Evolutionary conservation across 371 early-diverging fungal species (phyloP).

Genomic region (Zancudomyces culisetae): DNA sequence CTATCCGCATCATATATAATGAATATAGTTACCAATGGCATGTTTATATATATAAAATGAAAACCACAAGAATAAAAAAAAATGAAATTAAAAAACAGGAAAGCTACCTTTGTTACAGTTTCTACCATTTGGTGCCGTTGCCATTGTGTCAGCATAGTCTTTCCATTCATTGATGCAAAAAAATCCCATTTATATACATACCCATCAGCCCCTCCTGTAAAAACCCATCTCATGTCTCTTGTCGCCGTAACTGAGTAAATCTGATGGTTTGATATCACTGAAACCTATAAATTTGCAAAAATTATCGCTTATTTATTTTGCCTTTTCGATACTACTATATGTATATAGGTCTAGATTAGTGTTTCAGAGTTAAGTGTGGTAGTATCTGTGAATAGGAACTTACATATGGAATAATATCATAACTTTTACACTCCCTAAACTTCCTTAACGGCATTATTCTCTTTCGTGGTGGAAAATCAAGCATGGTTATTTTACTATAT

Average conservation of each 20-base stretch:
- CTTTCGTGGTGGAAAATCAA: slow-evolving; percentile 6
- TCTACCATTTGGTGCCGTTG: slow-evolving; percentile 75
- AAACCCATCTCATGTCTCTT: slow-evolving; percentile 70
- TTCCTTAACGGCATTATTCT: background rate
- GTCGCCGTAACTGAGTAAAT: slow-evolving; percentile 60
- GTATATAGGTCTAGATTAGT: no score
- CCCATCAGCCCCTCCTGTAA: slow-evolving; percentile 87
- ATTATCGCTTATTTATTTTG: no score
- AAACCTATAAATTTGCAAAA: background rate
- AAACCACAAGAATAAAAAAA: background rate
- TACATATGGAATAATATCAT: slow-evolving; percentile 3
- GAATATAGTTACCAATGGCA: background rate
- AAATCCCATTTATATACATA: slow-evolving; percentile 86
- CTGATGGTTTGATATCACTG: slow-evolving; percentile 36
- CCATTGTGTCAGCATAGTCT: slow-evolving; percentile 51
- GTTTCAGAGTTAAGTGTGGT: no score
- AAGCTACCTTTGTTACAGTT: slow-evolving; percentile 50
- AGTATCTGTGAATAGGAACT: no score
- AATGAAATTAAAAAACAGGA: background rate
- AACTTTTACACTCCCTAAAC: slow-evolving; percentile 1
- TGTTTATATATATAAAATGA: background rate
- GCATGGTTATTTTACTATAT: slow-evolving; percentile 6
- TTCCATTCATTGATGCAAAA: slow-evolving; percentile 67
- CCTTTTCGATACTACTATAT: no score
- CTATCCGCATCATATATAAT: background rate